phyloP scores from a whole-genome alignment of 306 rosid species.

The Canavalia gladiata region DNA sequence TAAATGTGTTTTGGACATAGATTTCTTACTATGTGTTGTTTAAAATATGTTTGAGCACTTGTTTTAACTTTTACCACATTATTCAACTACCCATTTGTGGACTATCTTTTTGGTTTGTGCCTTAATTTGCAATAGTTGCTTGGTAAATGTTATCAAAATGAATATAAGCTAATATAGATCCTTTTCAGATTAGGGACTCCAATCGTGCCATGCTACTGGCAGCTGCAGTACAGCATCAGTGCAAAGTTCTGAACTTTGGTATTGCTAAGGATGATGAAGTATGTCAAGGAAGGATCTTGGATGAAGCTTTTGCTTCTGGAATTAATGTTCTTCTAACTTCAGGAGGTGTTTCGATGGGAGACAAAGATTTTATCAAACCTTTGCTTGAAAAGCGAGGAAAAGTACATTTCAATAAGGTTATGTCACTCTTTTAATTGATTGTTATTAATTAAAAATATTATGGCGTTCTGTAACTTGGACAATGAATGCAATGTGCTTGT shows the following conservation, averaged over 20 bases:
- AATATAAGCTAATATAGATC: slow-evolving; percentile 42
- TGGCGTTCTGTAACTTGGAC: slow-evolving; percentile 6
- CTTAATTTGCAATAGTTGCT: slow-evolving; percentile 12
- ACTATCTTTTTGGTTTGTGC: slow-evolving; percentile 35
- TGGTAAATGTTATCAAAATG: slow-evolving; percentile 32
- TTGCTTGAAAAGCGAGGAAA: slow-evolving; percentile 81
- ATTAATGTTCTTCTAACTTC: slow-evolving; percentile 87
- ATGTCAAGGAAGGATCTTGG: slow-evolving; percentile 71
- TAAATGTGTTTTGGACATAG: slow-evolving; percentile 1
- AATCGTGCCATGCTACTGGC: slow-evolving; percentile 94
- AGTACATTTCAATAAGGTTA: slow-evolving; percentile 76
- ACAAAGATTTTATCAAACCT: slow-evolving; percentile 90
- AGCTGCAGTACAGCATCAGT: slow-evolving; percentile 76
- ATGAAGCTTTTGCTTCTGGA: slow-evolving; percentile 79
- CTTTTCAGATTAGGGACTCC: slow-evolving; percentile 92
- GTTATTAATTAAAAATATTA: neutral
- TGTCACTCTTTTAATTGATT: slow-evolving; percentile 35
- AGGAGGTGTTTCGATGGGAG: slow-evolving; percentile 99
- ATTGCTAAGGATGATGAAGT: slow-evolving; percentile 84
- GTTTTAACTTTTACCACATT: slow-evolving; percentile 3
- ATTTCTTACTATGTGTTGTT: slow-evolving; percentile 7
- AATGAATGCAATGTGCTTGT: slow-evolving; percentile 27
- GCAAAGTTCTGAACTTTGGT: slow-evolving; percentile 87
- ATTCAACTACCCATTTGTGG: slow-evolving; percentile 14
- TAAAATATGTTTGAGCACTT: slow-evolving; percentile 7